Percentiles rank a stretch among this genome's conserved stretches.
Conservation (phyloP, 2,329 filamentous ascomycete species). For the Alternaria longipes region DNA sequence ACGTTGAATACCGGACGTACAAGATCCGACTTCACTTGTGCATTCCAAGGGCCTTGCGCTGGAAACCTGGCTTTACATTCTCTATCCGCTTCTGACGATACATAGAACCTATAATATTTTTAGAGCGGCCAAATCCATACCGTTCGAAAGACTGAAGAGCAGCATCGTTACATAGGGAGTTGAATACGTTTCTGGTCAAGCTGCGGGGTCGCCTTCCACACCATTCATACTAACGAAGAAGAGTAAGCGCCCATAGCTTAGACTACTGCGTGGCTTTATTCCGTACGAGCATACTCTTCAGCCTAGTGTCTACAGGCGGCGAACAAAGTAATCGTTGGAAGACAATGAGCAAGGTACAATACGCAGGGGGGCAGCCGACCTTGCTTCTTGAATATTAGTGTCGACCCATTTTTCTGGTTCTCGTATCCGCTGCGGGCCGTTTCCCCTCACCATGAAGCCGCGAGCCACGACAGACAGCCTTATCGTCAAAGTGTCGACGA, state of each 20-base stretch:
- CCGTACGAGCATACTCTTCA: no score
- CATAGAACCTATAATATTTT: not conserved
- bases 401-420: not conserved
- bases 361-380: no score
- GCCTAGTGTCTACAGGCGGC: not conserved
- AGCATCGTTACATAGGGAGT: not conserved
- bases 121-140: no score
- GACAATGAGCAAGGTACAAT: not conserved
- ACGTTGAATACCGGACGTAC: no score
- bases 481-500: not conserved
- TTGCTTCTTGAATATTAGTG: not conserved
- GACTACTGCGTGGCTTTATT: no score
- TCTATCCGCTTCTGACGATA: not conserved
- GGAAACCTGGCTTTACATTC: not conserved
- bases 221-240: no score
- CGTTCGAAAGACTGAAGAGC: no score
- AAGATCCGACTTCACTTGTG: not conserved
- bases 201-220: no score
- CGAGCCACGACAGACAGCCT: not conserved
- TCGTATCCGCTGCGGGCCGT: not conserved
- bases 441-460: not conserved
- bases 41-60: not conserved
- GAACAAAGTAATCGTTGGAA: not conserved
- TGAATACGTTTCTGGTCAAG: not conserved
- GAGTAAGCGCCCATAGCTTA: no score